These are phyloP conservation scores for Gossypium australe DNA, from an alignment of 345 rosid species.

Conservation along the genomic window DNA sequence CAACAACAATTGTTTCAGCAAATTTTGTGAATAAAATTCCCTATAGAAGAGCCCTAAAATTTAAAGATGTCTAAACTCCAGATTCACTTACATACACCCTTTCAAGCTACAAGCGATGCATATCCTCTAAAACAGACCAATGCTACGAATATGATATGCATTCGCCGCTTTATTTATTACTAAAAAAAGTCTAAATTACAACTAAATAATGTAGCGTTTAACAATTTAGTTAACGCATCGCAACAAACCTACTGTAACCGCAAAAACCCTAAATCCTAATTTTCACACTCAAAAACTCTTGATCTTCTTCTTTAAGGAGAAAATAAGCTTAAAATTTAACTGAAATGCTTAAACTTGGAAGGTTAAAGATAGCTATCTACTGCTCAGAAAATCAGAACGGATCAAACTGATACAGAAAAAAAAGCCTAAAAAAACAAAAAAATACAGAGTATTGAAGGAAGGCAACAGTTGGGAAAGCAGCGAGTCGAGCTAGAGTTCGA, in stretches of 20 bases:
- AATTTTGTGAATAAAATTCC: too few relatives aligned
- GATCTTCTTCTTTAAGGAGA: background rate
- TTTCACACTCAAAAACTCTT: background rate
- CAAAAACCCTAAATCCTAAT: conserved; percentile 36
- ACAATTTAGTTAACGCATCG: background rate
- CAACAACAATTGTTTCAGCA: background rate
- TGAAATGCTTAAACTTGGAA: background rate
- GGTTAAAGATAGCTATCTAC: background rate
- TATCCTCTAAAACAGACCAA: too few relatives aligned
- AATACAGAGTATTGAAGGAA: background rate
- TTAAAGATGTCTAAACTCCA: too few relatives aligned
- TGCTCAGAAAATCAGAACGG: background rate
- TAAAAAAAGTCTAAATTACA: background rate
- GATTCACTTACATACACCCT: too few relatives aligned
- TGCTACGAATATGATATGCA: too few relatives aligned
- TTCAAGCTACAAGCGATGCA: too few relatives aligned
- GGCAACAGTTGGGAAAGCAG: too few relatives aligned
- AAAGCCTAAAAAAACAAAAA: background rate
- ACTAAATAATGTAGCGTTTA: background rate
- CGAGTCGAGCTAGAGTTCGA: background rate
- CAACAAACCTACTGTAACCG: background rate
- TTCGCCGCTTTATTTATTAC: background rate
- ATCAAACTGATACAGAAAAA: conserved; percentile 1
- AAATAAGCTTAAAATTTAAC: background rate
- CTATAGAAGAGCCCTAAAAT: background rate